Evolutionary conservation across 1,284 basidiomycete species (phyloP).

Genomic region (Ganoderma resinaceum): DNA sequence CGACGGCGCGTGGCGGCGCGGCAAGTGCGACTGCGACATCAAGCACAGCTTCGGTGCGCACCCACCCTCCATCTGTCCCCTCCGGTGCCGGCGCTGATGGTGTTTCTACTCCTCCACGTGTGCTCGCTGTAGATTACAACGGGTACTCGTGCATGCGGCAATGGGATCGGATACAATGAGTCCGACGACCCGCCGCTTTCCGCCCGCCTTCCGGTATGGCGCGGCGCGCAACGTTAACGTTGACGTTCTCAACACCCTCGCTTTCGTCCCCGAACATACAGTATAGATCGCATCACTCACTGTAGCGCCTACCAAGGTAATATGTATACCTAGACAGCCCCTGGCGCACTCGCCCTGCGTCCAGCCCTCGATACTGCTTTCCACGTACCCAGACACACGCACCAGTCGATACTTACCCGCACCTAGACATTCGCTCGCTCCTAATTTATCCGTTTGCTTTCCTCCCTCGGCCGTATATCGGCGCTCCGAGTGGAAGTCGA

Average conservation of each 20-base stretch:
- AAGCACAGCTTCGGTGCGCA: slow-evolving; percentile 52
- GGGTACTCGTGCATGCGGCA: slow-evolving; percentile 58
- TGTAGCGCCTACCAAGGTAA: slow-evolving; percentile 7
- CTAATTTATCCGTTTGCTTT: neutral
- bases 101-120: too few species aligned
- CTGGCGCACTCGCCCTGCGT: neutral
- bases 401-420: neutral
- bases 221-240: neutral
- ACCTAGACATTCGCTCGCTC: neutral
- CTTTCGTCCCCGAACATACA: neutral
- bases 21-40: slow-evolving; percentile 53
- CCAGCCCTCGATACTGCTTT: neutral
- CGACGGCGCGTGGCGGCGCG: slow-evolving; percentile 47
- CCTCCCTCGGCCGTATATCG: too few species aligned
- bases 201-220: neutral
- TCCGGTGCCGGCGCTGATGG: neutral
- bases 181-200: slow-evolving; percentile 9
- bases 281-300: neutral
- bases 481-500: neutral
- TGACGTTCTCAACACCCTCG: neutral
- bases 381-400: neutral
- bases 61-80: slow-evolving; percentile 24
- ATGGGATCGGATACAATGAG: slow-evolving; percentile 46
- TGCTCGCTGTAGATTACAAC: slow-evolving; percentile 49
- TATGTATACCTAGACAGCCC: neutral